Evolutionary conservation across 768 basidiomycete species (phyloP).

Genomic region (Mycena capillaripes): DNA sequence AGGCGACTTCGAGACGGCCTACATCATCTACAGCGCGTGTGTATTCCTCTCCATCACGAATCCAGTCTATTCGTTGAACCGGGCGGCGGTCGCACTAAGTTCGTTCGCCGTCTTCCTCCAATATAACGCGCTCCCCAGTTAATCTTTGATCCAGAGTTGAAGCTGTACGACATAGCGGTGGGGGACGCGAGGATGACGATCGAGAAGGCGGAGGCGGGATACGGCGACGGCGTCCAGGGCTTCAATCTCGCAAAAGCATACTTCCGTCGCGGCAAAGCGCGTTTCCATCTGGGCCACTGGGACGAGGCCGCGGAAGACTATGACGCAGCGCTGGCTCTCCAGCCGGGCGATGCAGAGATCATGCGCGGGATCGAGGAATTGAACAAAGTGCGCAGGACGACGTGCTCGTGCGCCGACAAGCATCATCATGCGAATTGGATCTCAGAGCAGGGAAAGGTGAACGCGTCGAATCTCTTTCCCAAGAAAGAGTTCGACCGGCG

Average conservation of each 20-base stretch:
- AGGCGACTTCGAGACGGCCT: constrained; percentile 33
- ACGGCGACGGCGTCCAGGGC: background rate
- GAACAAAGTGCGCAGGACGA: constrained; percentile 17
- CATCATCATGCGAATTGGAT: constrained; percentile 10
- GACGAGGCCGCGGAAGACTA: constrained; percentile 20
- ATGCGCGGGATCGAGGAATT: constrained; percentile 12
- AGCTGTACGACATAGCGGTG: constrained; percentile 17
- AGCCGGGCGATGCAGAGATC: constrained; percentile 17
- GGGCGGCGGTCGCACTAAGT: constrained; percentile 27
- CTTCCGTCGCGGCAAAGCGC: constrained; percentile 23
- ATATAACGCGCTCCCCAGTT: background rate
- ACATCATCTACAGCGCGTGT: constrained; percentile 26
- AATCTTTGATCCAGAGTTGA: constrained; percentile 14
- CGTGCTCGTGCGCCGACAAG: background rate
- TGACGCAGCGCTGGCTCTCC: constrained; percentile 13
- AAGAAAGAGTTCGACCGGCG: too few species aligned
- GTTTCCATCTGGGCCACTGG: constrained; percentile 17
- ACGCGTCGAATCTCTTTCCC: too few species aligned
- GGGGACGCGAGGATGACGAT: constrained; percentile 1
- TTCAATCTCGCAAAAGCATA: constrained; percentile 24
- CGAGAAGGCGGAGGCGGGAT: background rate
- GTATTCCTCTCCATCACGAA: background rate
- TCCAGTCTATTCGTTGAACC: constrained; percentile 29
- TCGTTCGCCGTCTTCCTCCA: background rate
- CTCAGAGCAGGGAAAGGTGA: background rate